A percentile compares a stretch with the other conserved stretches of the same genome.
phyloP scores from a whole-genome alignment of 2,329 filamentous ascomycete species.

The Phaeosphaeriaceae sp. region DNA sequence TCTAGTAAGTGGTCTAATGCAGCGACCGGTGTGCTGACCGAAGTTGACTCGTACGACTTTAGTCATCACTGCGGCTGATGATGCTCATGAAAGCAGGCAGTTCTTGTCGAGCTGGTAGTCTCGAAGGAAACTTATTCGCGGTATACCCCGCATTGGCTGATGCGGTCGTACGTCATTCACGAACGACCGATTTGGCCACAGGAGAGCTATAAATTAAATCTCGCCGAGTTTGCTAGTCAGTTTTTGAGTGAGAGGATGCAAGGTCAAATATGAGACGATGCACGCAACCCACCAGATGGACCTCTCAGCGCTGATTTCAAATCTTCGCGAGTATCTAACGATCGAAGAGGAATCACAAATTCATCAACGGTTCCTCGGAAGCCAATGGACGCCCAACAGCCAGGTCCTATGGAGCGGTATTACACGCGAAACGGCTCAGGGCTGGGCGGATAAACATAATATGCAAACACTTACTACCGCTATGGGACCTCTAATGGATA shows the following conservation, averaged over 20 bases:
- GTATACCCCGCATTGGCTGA: neutral
- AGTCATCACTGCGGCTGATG: too few relatives aligned
- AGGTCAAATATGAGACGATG: too few relatives aligned
- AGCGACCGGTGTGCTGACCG: too few relatives aligned
- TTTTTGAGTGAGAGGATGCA: too few relatives aligned
- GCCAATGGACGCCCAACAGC: constrained; percentile 14
- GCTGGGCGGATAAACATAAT: constrained; percentile 30
- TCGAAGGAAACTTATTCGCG: neutral
- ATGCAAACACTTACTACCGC: constrained; percentile 35
- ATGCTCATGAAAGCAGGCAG: neutral
- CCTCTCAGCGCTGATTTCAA: too few relatives aligned
- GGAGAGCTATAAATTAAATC: too few relatives aligned
- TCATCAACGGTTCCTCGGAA: constrained; percentile 12
- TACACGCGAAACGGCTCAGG: constrained; percentile 20
- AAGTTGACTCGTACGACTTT: too few relatives aligned
- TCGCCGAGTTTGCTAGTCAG: too few relatives aligned
- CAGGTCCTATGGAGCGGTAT: constrained; percentile 41
- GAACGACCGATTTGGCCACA: too few relatives aligned
- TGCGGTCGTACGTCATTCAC: neutral
- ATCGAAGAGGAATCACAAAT: constrained; percentile 22
- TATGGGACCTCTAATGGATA: constrained; percentile 31
- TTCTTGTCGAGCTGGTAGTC: neutral
- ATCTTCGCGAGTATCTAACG: constrained; percentile 13
- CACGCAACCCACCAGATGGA: too few relatives aligned
- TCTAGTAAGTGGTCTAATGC: too few relatives aligned